Percentiles rank a stretch among this genome's conserved stretches.
Evolutionary conservation across 768 basidiomycete species (phyloP).

Genomic region (Lanmaoa pseudosensibilis): DNA sequence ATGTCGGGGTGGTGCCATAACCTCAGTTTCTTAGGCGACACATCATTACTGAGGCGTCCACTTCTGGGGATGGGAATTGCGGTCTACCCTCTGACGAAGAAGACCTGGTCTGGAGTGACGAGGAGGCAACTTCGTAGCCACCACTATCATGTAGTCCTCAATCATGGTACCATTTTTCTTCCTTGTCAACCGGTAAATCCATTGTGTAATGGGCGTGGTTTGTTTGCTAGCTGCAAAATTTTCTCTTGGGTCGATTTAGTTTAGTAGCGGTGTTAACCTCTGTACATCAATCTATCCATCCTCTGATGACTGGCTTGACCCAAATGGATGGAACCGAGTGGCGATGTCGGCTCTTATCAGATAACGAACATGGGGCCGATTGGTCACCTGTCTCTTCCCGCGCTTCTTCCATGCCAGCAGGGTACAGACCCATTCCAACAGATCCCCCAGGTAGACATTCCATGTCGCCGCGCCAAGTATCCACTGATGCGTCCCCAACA

Average conservation of each 20-base stretch:
- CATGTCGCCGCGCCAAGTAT: too few species aligned
- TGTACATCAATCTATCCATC: neutral
- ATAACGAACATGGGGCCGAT: neutral
- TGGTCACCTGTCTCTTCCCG: neutral
- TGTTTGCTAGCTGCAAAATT: neutral
- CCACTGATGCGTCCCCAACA: constrained; percentile 2
- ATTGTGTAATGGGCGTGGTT: neutral
- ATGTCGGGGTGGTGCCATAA: neutral
- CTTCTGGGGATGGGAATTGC: constrained; percentile 40
- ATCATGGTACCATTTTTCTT: neutral
- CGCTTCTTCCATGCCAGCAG: constrained; percentile 14
- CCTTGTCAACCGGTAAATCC: neutral
- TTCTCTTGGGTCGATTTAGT: neutral
- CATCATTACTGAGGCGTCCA: constrained; percentile 17
- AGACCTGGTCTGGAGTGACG: constrained; percentile 53
- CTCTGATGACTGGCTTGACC: too few species aligned
- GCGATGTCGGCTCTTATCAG: constrained; percentile 9
- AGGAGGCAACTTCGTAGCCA: constrained; percentile 36
- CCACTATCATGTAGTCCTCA: neutral
- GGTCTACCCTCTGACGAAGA: constrained; percentile 51
- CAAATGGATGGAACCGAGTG: neutral
- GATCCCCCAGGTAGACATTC: constrained; percentile 14
- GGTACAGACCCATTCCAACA: constrained; percentile 19
- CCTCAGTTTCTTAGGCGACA: constrained; percentile 22
- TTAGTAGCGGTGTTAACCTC: neutral